phyloP scores from a whole-genome alignment of 306 rosid species.

The Glycyrrhiza uralensis region DNA sequence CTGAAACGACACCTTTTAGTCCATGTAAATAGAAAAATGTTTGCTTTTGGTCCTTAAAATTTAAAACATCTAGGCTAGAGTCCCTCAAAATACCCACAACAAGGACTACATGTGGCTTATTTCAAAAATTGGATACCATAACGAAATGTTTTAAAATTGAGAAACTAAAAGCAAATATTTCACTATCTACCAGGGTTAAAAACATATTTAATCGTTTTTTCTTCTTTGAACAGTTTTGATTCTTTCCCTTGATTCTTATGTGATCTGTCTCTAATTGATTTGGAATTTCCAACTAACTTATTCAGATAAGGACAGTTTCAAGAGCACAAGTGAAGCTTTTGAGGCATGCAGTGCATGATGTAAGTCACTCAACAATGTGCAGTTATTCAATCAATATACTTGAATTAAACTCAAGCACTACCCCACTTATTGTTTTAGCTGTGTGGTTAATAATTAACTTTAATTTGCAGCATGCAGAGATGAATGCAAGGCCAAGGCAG shows the following conservation, averaged over 20 bases:
- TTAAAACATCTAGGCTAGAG: too few species aligned
- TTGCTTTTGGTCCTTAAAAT: too few species aligned
- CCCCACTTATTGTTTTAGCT: background rate
- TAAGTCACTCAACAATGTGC: background rate
- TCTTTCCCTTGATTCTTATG: background rate
- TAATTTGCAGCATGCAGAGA: constrained; percentile 29
- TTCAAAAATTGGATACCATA: too few species aligned
- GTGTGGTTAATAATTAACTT: background rate
- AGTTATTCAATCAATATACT: background rate
- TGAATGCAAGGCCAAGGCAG: constrained; percentile 24
- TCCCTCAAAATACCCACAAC: too few species aligned
- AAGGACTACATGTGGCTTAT: too few species aligned
- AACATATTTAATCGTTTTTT: too few species aligned
- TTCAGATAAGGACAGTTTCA: constrained; percentile 23
- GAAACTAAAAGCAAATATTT: background rate
- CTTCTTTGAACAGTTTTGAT: background rate
- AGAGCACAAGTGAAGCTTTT: constrained; percentile 9
- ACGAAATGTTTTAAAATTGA: too few species aligned
- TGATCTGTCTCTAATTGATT: background rate
- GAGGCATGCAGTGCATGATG: constrained; percentile 22
- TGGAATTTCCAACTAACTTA: background rate
- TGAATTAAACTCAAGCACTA: background rate
- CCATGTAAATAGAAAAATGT: too few species aligned
- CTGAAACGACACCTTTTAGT: too few species aligned
- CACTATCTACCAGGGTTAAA: too few species aligned